Conservation (phyloP, 768 basidiomycete species). For the Lactarius pseudohatsudake region DNA sequence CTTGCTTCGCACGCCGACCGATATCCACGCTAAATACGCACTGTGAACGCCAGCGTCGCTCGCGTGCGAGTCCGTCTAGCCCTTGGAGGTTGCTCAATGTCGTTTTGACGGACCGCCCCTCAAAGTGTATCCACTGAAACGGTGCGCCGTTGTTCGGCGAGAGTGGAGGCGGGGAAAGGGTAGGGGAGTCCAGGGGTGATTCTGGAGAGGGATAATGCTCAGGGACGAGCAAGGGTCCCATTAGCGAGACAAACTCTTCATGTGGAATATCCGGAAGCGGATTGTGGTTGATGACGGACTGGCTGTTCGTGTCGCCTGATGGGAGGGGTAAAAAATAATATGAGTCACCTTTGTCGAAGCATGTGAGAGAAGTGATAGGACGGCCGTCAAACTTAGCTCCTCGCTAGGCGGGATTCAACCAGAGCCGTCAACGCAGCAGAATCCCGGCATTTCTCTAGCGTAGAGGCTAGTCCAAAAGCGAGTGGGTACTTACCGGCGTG, state of each 20-base stretch:
- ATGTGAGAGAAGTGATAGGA: neutral
- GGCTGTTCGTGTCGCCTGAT: constrained; percentile 55
- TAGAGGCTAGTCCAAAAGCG: neutral
- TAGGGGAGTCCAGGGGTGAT: constrained; percentile 29
- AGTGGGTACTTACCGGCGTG: constrained; percentile 54
- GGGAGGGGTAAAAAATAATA: neutral
- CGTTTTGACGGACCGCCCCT: constrained; percentile 76
- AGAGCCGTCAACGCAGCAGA: neutral
- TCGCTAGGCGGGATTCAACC: neutral
- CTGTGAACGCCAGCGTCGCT: constrained; percentile 79
- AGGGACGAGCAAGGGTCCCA: constrained; percentile 79
- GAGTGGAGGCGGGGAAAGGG: constrained; percentile 25
- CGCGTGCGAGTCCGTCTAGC: constrained; percentile 76
- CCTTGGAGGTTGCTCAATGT: constrained; percentile 77
- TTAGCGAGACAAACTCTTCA: constrained; percentile 77
- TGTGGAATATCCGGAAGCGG: constrained; percentile 85
- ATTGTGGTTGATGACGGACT: constrained; percentile 83
- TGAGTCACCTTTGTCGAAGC: neutral
- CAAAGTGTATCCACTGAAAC: constrained; percentile 86
- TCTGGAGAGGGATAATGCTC: constrained; percentile 64
- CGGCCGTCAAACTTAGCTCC: neutral
- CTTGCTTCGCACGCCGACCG: constrained; percentile 69
- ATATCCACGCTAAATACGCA: constrained; percentile 83
- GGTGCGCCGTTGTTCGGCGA: constrained; percentile 48
- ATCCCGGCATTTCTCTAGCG: neutral